Evolutionary conservation across 768 basidiomycete genomes (phyloP).

Genomic region (Boletus fagicola): DNA sequence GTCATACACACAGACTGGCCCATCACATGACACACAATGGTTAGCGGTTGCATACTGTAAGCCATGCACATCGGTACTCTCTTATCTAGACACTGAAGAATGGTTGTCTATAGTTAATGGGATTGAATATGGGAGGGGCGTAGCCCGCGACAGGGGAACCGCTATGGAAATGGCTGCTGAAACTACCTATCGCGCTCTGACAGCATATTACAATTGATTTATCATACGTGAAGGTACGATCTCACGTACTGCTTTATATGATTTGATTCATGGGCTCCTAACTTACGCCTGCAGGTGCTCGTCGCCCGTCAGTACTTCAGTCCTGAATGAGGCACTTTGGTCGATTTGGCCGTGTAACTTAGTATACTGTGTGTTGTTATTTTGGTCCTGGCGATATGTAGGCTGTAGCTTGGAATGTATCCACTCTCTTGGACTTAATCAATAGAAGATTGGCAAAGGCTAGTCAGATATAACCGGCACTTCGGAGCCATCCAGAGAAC

Average conservation of each 20-base stretch:
- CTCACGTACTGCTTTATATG: background rate
- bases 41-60: conserved; percentile 27
- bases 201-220: conserved; percentile 19
- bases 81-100: background rate
- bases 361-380: conserved; percentile 2
- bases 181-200: conserved; percentile 23
- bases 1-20: conserved; percentile 20
- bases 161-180: conserved; percentile 34
- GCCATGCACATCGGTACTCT: background rate
- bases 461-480: background rate
- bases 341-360: background rate
- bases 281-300: background rate
- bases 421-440: background rate
- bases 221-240: conserved; percentile 6
- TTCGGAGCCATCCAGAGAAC: background rate
- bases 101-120: conserved; percentile 21
- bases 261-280: background rate
- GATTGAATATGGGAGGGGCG: conserved; percentile 27
- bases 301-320: background rate
- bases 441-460: background rate
- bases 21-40: conserved; percentile 28
- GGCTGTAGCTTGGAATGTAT: conserved; percentile 7
- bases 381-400: background rate
- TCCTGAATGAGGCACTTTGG: background rate
- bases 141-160: conserved; percentile 26